Evolutionary conservation across 2,329 filamentous ascomycete species (phyloP).

Genomic region (Penicillium sp.): DNA sequence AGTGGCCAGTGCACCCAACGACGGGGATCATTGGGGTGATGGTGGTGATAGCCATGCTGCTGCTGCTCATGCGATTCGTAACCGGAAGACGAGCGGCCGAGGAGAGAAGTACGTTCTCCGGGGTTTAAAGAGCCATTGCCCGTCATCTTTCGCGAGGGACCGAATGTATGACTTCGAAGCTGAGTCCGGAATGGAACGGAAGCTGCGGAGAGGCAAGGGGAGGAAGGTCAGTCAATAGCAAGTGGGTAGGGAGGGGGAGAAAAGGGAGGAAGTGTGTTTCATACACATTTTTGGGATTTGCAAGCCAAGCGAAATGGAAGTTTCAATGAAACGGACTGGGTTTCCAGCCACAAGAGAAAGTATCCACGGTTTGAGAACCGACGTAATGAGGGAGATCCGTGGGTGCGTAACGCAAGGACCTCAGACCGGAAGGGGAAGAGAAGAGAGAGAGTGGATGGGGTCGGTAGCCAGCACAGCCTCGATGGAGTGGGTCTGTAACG

Average conservation of each 20-base stretch:
- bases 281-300: constrained; percentile 21
- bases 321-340: constrained; percentile 10
- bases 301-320: constrained; percentile 19
- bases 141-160: constrained; percentile 36
- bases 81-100: constrained; percentile 26
- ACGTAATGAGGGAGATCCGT: constrained; percentile 11
- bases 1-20: constrained; percentile 46
- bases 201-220: constrained; percentile 18
- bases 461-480: constrained; percentile 12
- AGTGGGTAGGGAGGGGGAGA: neutral
- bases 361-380: constrained; percentile 10
- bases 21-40: constrained; percentile 41
- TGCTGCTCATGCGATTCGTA: constrained; percentile 23
- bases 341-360: constrained; percentile 20
- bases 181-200: constrained; percentile 31
- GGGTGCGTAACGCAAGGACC: neutral
- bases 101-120: constrained; percentile 41
- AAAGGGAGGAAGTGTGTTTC: constrained; percentile 7
- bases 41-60: constrained; percentile 21
- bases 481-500: neutral
- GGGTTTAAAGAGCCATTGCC: constrained; percentile 37
- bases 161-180: constrained; percentile 37
- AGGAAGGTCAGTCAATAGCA: neutral
- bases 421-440: neutral
- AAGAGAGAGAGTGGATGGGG: neutral